These are phyloP conservation scores for Fallopia convolvulus DNA, from an alignment of 148 eudicot genomes.

Conservation along the genomic window DNA sequence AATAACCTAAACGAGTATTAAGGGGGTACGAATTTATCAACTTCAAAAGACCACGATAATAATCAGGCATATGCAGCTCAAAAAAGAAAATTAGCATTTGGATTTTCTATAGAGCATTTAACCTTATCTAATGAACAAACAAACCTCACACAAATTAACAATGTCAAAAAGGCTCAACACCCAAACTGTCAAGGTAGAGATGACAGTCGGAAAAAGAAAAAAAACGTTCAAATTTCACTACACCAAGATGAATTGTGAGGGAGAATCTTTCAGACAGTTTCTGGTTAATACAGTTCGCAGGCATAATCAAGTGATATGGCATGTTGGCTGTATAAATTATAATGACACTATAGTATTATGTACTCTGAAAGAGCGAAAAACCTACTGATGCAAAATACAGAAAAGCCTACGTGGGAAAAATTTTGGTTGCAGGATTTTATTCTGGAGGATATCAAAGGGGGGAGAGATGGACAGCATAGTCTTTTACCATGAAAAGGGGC, in stretches of 20 bases:
- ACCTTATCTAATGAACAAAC: neutral
- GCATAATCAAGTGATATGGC: neutral
- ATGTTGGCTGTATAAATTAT: neutral
- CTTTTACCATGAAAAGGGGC: slow-evolving; percentile 83
- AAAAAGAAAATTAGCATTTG: neutral
- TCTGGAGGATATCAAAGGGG: neutral
- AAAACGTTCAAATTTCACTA: neutral
- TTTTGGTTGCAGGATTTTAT: slow-evolving; percentile 6
- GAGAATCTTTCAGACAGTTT: neutral
- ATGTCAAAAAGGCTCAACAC: neutral
- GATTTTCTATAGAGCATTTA: neutral
- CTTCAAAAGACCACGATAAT: neutral
- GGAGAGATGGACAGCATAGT: neutral
- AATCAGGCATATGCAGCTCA: neutral
- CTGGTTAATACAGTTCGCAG: neutral
- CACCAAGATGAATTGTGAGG: neutral
- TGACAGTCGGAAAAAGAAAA: neutral
- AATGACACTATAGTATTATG: neutral
- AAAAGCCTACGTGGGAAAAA: slow-evolving; percentile 6
- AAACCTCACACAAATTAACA: neutral
- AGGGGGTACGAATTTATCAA: neutral
- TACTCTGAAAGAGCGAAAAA: neutral
- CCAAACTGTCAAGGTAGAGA: neutral
- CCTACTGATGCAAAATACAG: slow-evolving; percentile 5
- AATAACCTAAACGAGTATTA: neutral